A percentile compares a stretch with the other conserved stretches of the same genome.
Evolutionary conservation across 2,329 filamentous ascomycete genomes (phyloP).

Genomic region (Ophiostoma sp.): DNA sequence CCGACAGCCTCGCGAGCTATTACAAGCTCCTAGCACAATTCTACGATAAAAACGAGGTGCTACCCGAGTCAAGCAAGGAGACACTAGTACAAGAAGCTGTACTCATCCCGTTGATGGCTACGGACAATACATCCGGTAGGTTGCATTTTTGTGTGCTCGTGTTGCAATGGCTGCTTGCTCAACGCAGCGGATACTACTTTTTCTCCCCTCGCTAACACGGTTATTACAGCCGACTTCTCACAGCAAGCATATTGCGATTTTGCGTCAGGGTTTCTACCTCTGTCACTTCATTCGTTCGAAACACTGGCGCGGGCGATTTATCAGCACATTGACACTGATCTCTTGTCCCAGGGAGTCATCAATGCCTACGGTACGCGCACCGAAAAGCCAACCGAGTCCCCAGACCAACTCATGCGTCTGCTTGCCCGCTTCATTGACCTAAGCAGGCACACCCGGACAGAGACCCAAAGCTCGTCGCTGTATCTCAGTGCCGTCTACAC

Average conservation of each 20-base stretch:
- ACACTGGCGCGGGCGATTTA: conserved; percentile 36
- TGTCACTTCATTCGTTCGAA: conserved; percentile 39
- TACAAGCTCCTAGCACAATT: conserved; percentile 26
- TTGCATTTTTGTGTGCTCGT: background rate
- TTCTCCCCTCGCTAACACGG: background rate
- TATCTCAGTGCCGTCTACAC: conserved; percentile 50
- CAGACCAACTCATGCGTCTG: conserved; percentile 53
- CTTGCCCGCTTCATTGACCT: conserved; percentile 62
- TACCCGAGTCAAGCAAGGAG: conserved; percentile 12
- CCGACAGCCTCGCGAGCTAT: conserved; percentile 26
- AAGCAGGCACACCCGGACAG: conserved; percentile 37
- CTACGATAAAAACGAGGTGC: conserved; percentile 19
- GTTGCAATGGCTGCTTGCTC: background rate
- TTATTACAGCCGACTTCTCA: background rate
- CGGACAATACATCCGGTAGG: background rate
- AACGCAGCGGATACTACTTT: background rate
- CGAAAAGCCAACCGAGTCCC: conserved; percentile 29
- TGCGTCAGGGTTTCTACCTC: conserved; percentile 37
- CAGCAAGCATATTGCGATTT: conserved; percentile 35
- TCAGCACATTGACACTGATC: conserved; percentile 36
- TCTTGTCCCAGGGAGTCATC: conserved; percentile 41
- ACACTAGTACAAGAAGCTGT: conserved; percentile 24
- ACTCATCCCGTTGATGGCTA: conserved; percentile 23
- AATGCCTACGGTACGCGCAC: conserved; percentile 32
- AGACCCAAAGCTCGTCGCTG: conserved; percentile 35